These are phyloP conservation scores for Pyrenopolyporus hunteri DNA, from an alignment of 495 filamentous ascomycete species.

Conservation along the genomic window DNA sequence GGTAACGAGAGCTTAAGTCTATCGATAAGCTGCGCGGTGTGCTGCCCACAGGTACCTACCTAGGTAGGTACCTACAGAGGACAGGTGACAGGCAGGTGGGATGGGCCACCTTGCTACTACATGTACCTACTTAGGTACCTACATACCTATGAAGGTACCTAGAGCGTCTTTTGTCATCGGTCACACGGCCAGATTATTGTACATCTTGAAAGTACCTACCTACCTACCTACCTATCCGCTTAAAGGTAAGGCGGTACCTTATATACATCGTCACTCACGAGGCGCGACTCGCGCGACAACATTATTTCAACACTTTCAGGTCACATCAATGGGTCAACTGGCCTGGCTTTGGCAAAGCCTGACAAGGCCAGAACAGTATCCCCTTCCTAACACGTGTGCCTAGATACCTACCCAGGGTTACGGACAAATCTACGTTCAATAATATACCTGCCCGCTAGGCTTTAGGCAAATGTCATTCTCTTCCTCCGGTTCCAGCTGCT, in stretches of 20 bases:
- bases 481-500: slow-evolving; percentile 22
- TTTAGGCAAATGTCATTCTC: slow-evolving; percentile 31
- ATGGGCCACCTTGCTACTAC: neutral
- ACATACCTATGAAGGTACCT: neutral
- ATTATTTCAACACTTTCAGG: slow-evolving; percentile 2
- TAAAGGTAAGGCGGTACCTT: no score
- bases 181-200: no score
- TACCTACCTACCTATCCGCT: no score
- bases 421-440: neutral
- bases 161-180: no score
- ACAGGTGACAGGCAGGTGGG: neutral
- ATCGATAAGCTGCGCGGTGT: no score
- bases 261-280: slow-evolving; percentile 15
- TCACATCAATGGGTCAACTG: slow-evolving; percentile 40
- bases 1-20: no score
- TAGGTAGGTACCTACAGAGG: neutral
- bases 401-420: slow-evolving; percentile 7
- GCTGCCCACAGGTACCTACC: no score
- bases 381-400: slow-evolving; percentile 29
- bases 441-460: slow-evolving; percentile 3
- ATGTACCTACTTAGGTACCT: neutral
- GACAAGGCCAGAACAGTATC: slow-evolving; percentile 31
- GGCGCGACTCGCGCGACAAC: slow-evolving; percentile 1
- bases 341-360: slow-evolving; percentile 28
- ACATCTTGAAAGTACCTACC: no score